Conservation (phyloP, 129 eudicot genomes). For the Centrapalus pauciflorus region DNA sequence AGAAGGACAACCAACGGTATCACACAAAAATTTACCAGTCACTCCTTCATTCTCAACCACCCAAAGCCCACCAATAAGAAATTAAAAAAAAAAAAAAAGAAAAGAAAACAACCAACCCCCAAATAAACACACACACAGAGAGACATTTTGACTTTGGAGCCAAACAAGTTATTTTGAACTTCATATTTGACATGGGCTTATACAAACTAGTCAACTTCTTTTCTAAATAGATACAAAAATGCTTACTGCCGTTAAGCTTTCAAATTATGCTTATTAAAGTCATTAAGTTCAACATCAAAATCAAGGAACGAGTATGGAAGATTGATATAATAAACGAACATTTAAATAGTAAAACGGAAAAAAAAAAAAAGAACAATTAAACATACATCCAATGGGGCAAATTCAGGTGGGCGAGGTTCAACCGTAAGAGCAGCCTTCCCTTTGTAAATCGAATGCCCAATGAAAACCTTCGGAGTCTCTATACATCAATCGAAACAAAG, state of each 20-base stretch:
- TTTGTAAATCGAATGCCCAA: conserved; percentile 75
- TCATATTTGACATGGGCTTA: not conserved
- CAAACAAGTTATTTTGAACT: not conserved
- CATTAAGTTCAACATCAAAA: not conserved
- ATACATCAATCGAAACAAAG: conserved; percentile 21
- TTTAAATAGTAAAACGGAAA: not conserved
- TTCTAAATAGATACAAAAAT: not conserved
- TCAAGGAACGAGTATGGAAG: not conserved
- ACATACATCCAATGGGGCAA: conserved; percentile 68
- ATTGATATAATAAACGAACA: not conserved
- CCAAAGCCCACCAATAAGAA: too few relatives aligned
- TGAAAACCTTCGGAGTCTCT: conserved; percentile 61
- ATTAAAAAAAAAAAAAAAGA: too few relatives aligned
- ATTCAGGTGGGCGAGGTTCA: conserved; percentile 82
- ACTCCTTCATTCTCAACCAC: not conserved
- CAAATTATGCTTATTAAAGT: not conserved
- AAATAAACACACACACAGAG: too few relatives aligned
- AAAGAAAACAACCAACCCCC: too few relatives aligned
- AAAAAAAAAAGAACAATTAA: not conserved
- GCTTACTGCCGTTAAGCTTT: too few relatives aligned
- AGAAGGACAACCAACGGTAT: not conserved
- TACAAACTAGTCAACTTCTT: not conserved
- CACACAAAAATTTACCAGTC: not conserved
- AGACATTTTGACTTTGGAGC: conserved; percentile 5
- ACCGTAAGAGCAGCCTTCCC: conserved; percentile 84